phyloP scores from a whole-genome alignment of 2,329 filamentous ascomycete genomes.

The Blastomyces gilchristii region DNA sequence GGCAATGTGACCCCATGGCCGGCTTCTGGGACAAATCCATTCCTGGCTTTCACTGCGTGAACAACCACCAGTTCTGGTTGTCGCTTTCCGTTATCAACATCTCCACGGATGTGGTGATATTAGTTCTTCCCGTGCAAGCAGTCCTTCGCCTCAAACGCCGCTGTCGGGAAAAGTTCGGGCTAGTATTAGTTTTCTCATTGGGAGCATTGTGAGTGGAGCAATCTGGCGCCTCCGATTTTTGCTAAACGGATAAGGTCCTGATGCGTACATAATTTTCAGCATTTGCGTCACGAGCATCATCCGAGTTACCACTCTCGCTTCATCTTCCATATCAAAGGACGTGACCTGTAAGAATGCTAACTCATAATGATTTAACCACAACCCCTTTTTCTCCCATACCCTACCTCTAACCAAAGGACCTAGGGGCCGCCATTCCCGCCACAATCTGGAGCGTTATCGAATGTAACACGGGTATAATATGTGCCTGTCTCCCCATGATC shows the following conservation, averaged over 20 bases:
- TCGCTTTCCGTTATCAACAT: slow-evolving; percentile 21
- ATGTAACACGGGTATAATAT: slow-evolving; percentile 28
- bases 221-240: not conserved
- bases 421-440: slow-evolving; percentile 23
- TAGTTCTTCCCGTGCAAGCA: slow-evolving; percentile 19
- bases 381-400: not conserved
- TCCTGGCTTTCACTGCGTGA: slow-evolving; percentile 18
- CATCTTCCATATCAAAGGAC: slow-evolving; percentile 12
- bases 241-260: not conserved
- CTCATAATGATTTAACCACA: not conserved
- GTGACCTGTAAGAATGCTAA: slow-evolving; percentile 11
- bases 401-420: slow-evolving; percentile 9
- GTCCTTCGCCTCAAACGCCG: slow-evolving; percentile 17
- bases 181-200: slow-evolving; percentile 18
- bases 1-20: slow-evolving; percentile 19
- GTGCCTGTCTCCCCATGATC: slow-evolving; percentile 32
- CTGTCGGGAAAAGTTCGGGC: slow-evolving; percentile 15
- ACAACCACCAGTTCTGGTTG: slow-evolving; percentile 17
- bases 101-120: slow-evolving; percentile 19
- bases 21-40: slow-evolving; percentile 19
- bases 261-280: slow-evolving; percentile 2
- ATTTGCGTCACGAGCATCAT: slow-evolving; percentile 20
- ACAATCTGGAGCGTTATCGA: slow-evolving; percentile 33
- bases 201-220: slow-evolving; percentile 19
- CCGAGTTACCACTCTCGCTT: slow-evolving; percentile 24